Evolutionary conservation across 768 basidiomycete species (phyloP).

Genomic region (Pleurotus pulmonarius): DNA sequence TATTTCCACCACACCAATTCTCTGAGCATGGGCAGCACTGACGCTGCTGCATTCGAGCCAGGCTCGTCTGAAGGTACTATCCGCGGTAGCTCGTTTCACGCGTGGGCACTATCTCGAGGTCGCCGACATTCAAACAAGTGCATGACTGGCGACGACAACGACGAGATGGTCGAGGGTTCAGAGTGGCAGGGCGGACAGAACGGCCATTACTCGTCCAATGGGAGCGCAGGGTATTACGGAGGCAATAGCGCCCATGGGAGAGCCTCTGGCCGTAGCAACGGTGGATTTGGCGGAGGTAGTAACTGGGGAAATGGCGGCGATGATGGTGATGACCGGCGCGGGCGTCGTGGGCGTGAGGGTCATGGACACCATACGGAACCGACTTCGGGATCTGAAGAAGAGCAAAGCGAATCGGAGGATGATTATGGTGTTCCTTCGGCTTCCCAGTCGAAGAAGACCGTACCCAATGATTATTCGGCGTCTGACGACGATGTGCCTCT

Average conservation of each 20-base stretch:
- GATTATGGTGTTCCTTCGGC: constrained; percentile 28
- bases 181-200: constrained; percentile 15
- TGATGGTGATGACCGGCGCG: constrained; percentile 35
- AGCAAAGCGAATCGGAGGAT: constrained; percentile 33
- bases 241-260: constrained; percentile 13
- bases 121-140: constrained; percentile 9
- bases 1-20: constrained; percentile 5
- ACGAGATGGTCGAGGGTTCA: constrained; percentile 20
- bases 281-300: constrained; percentile 16
- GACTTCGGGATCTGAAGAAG: constrained; percentile 38
- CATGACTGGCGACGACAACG: constrained; percentile 8
- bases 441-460: constrained; percentile 11
- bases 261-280: constrained; percentile 10
- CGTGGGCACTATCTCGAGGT: constrained; percentile 9
- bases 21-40: constrained; percentile 4
- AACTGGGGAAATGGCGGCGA: constrained; percentile 25
- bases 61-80: constrained; percentile 45
- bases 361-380: constrained; percentile 30
- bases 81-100: constrained; percentile 21
- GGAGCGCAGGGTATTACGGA: constrained; percentile 7
- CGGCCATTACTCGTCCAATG: constrained; percentile 10
- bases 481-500: constrained; percentile 82
- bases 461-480: constrained; percentile 19
- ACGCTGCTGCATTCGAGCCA: constrained; percentile 25
- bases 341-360: constrained; percentile 14